phyloP scores from a whole-genome alignment of 257 asterid genomes.

The Rauvolfia tetraphylla region DNA sequence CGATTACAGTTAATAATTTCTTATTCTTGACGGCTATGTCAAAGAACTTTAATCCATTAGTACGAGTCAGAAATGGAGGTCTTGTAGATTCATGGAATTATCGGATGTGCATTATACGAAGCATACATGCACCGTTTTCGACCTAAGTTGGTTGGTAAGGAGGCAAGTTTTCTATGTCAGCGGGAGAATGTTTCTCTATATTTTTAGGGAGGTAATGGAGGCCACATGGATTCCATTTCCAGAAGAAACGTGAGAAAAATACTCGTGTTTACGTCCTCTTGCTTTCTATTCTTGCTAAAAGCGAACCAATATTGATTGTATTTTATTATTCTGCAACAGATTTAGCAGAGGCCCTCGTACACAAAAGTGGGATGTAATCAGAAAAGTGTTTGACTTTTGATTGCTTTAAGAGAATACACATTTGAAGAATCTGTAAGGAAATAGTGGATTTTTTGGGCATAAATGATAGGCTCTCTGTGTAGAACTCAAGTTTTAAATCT shows the following conservation, averaged over 20 bases:
- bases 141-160: constrained; percentile 11
- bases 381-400: constrained; percentile 6
- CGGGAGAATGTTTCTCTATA: background rate
- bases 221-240: constrained; percentile 21
- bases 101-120: background rate
- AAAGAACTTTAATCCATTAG: background rate
- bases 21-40: background rate
- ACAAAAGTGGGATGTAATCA: background rate
- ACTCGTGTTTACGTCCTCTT: background rate
- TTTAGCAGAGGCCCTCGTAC: background rate
- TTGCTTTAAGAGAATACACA: constrained; percentile 9
- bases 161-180: constrained; percentile 3
- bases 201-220: constrained; percentile 12
- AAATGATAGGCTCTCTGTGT: too few relatives aligned
- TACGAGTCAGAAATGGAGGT: background rate
- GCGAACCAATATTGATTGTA: background rate
- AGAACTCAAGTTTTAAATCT: too few relatives aligned
- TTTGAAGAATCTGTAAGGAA: too few relatives aligned
- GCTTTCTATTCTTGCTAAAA: background rate
- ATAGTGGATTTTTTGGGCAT: too few relatives aligned
- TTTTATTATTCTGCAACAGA: background rate
- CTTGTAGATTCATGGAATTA: background rate
- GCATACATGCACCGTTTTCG: background rate
- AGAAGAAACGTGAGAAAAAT: background rate
- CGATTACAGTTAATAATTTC: too few relatives aligned